Base-by-base conservation (phyloP, 345 rosid species). In the Corymbia maculata region DNA sequence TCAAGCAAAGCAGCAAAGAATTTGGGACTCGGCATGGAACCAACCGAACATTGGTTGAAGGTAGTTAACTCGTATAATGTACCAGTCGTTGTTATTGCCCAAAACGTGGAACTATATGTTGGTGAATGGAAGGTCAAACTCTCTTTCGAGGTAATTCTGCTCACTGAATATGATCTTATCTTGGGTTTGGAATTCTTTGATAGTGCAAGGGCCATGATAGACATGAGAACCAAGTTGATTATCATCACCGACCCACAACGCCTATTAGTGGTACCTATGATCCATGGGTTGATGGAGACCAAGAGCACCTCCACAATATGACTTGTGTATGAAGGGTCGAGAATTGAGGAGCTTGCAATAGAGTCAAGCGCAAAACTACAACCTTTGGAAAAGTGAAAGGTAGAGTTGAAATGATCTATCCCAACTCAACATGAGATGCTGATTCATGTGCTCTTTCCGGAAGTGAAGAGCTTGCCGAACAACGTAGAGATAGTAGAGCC, bases 191-290 rank as follows among this genome's bases (percentile, higher is more conserved):
- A 57, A 57, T 57, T 57, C n/a, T 24, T 57, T 22, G 64, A 57
- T 24, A 57, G 13, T 0, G 64, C 0, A 0, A 57, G 13, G n/a
- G 28, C 13, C 64, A 57, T 10, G 6, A 24, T 57, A 22, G 6
- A 57, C 64, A 57, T 22, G 64, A 57, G 64, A 24, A 4, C 64
- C 64, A 57, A 24, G 13, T 57, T 1, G 1, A 0, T 57, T 57
- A 57, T 24, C n/a, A 8, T 57, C 64, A 22, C 13, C 0, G 0
- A 57, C 64, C 13, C 64, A 24, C 28, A 24, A 22, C 22, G 13
- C 28, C 64, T 13, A 9, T 22, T 0, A 21, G n/a, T 57, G n/a
- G 26, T 57, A 24, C n/a, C n/a, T 9, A 57, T 57, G 28, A 57
- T 57, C 64, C 28, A 22, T 57, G 64, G 64, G 64, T 57, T 21